Conservation (phyloP, 2,329 filamentous ascomycete genomes). For the Fusarium gaditjirri region DNA sequence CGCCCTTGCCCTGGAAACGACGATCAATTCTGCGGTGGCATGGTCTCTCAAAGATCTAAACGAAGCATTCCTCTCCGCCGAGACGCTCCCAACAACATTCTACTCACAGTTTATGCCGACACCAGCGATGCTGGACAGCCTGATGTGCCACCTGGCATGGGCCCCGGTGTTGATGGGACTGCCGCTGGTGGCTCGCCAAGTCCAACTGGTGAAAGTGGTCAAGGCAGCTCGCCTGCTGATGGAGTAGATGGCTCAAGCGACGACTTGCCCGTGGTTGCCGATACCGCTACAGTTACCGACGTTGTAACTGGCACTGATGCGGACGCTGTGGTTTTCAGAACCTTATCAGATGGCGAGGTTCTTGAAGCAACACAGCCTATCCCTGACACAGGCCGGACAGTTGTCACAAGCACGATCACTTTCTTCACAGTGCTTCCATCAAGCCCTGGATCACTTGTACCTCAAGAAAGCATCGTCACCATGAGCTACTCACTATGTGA, state of each 20-base stretch:
- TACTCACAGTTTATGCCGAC: slow-evolving; percentile 58
- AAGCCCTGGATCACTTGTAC: slow-evolving; percentile 47
- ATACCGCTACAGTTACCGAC: not conserved
- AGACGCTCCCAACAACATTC: slow-evolving; percentile 45
- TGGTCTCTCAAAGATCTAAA: slow-evolving; percentile 22
- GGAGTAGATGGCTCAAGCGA: not conserved
- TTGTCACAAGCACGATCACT: slow-evolving; percentile 36
- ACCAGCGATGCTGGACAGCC: slow-evolving; percentile 44
- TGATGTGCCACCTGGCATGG: slow-evolving; percentile 51
- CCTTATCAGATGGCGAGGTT: not conserved
- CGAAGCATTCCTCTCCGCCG: slow-evolving; percentile 36
- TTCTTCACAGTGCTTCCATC: slow-evolving; percentile 46
- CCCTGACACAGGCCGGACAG: not conserved
- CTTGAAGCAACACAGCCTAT: not conserved
- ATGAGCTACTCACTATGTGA: slow-evolving; percentile 40
- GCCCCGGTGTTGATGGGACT: slow-evolving; percentile 11
- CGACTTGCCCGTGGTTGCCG: not conserved
- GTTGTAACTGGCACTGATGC: not conserved
- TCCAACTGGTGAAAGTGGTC: not conserved
- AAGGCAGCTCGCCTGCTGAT: not conserved
- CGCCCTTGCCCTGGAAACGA: slow-evolving; percentile 55
- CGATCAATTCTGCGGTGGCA: slow-evolving; percentile 56
- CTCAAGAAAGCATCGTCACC: slow-evolving; percentile 48
- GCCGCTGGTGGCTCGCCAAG: not conserved
- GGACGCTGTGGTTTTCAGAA: not conserved